Evolutionary conservation across 106 monocot genomes (phyloP).

Genomic region (Cymbidium sinense): DNA sequence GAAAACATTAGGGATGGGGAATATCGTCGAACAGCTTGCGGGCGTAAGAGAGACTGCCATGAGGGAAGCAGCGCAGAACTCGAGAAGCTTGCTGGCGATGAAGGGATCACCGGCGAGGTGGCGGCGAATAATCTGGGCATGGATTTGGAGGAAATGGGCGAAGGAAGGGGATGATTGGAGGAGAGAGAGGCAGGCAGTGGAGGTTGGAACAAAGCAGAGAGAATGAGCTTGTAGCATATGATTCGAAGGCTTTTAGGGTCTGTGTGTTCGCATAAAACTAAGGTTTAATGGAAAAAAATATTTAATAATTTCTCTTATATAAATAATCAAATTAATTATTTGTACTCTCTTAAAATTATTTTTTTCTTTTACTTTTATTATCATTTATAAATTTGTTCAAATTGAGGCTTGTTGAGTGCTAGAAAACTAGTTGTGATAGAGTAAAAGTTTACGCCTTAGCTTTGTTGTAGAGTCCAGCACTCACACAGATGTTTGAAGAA

Average conservation of each 20-base stretch:
- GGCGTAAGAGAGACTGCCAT: slow-evolving; percentile 25
- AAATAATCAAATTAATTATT: too few species aligned
- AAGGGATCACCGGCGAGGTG: slow-evolving; percentile 28
- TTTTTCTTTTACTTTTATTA: too few species aligned
- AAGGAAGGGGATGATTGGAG: slow-evolving; percentile 34
- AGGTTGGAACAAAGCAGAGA: not conserved
- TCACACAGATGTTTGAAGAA: too few species aligned
- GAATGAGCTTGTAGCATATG: not conserved
- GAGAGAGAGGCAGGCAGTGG: slow-evolving; percentile 18
- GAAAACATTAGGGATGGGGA: slow-evolving; percentile 1
- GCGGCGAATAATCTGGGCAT: slow-evolving; percentile 43
- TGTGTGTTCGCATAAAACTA: too few species aligned
- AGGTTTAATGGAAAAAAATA: too few species aligned
- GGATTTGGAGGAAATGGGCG: slow-evolving; percentile 36
- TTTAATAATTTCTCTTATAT: too few species aligned
- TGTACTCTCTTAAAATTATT: too few species aligned
- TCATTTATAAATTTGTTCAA: too few species aligned
- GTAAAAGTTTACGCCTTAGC: too few species aligned
- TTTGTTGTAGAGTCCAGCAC: too few species aligned
- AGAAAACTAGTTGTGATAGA: too few species aligned
- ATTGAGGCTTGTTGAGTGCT: too few species aligned
- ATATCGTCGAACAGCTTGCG: slow-evolving; percentile 8
- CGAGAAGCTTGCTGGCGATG: slow-evolving; percentile 24
- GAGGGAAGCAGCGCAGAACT: slow-evolving; percentile 17
- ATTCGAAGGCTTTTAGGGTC: not conserved